phyloP scores from a whole-genome alignment of 495 filamentous ascomycete species.

The Podospora conica region DNA sequence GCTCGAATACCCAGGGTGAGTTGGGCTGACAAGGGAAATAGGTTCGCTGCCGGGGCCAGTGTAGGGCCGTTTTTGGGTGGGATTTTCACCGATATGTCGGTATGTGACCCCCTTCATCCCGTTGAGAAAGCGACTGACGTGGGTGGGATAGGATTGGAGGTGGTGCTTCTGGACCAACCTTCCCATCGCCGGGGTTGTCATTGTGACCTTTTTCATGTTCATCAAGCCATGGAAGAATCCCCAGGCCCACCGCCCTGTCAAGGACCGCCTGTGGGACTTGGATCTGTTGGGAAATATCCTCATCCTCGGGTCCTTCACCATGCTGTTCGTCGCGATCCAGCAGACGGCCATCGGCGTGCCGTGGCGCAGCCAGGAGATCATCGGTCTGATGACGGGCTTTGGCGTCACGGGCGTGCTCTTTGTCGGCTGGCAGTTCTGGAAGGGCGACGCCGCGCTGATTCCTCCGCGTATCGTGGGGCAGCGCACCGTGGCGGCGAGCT shows the following conservation, averaged over 20 bases:
- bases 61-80: constrained; percentile 44
- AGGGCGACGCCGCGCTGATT: constrained; percentile 30
- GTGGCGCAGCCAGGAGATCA: constrained; percentile 34
- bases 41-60: constrained; percentile 39
- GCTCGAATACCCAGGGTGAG: constrained; percentile 31
- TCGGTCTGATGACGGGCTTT: constrained; percentile 37
- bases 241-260: constrained; percentile 13
- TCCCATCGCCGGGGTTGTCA: constrained; percentile 36
- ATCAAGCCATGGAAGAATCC: constrained; percentile 25
- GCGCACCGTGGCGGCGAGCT: constrained; percentile 52
- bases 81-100: constrained; percentile 44
- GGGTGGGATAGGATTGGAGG: constrained; percentile 35
- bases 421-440: constrained; percentile 13
- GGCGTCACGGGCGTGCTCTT: constrained; percentile 26
- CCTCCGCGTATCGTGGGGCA: constrained; percentile 42
- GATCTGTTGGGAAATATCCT: constrained; percentile 42
- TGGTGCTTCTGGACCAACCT: constrained; percentile 54
- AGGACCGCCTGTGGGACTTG: constrained; percentile 35
- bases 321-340: constrained; percentile 45
- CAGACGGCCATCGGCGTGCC: constrained; percentile 39
- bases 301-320: constrained; percentile 39
- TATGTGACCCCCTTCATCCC: constrained; percentile 3
- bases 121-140: background rate
- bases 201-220: constrained; percentile 38
- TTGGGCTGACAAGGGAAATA: constrained; percentile 27